phyloP scores from a whole-genome alignment of 1,284 basidiomycete species.

The Ustilago esculenta region DNA sequence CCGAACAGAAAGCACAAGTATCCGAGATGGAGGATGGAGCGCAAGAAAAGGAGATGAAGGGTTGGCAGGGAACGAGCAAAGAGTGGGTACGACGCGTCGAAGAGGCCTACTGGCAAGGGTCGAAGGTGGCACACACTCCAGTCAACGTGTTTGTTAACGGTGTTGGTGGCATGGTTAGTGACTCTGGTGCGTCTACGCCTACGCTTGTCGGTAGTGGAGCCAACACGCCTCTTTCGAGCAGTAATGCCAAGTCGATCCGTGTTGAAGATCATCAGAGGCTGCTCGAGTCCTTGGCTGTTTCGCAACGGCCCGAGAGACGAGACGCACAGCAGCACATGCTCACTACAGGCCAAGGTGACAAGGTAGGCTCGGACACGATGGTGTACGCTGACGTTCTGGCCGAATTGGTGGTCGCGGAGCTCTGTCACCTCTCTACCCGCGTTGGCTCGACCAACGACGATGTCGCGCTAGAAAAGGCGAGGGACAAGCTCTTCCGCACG shows the following conservation, averaged over 20 bases:
- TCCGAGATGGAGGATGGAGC: conserved; percentile 21
- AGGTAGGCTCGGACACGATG: conserved; percentile 16
- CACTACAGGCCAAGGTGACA: not conserved
- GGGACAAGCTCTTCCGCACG: conserved; percentile 76
- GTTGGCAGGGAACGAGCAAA: conserved; percentile 65
- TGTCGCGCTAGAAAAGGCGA: conserved; percentile 69
- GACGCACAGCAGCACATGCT: no score
- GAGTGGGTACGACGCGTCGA: conserved; percentile 65
- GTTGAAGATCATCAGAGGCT: conserved; percentile 28
- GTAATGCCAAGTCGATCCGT: conserved; percentile 27
- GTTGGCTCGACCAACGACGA: conserved; percentile 32
- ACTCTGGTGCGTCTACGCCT: conserved; percentile 33
- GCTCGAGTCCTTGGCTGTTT: conserved; percentile 12
- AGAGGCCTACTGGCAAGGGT: conserved; percentile 62
- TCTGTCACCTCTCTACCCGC: conserved; percentile 58
- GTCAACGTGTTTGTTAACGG: conserved; percentile 24
- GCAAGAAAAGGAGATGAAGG: conserved; percentile 35
- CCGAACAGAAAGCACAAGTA: conserved; percentile 70
- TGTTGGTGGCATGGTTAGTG: not conserved
- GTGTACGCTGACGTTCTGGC: conserved; percentile 70
- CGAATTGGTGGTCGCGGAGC: conserved; percentile 69
- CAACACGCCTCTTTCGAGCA: conserved; percentile 32
- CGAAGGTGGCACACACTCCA: conserved; percentile 34
- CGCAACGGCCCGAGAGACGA: not conserved
- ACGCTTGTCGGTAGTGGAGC: conserved; percentile 24